These are phyloP conservation scores for Eucalyptus camaldulensis DNA, from an alignment of 345 rosid genomes.

Conservation along the genomic window DNA sequence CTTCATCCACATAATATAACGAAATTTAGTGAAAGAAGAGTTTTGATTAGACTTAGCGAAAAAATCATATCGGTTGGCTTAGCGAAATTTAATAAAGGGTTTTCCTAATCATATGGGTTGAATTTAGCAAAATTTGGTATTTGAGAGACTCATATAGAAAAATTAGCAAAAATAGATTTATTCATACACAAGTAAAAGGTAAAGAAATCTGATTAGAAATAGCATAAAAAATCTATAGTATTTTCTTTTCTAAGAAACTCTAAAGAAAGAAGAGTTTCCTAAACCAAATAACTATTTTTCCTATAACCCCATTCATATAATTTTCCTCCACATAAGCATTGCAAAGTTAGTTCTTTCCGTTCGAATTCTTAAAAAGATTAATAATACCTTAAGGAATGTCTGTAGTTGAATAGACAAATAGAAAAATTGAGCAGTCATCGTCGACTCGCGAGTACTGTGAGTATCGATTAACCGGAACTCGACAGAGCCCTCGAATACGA, in stretches of 20 bases:
- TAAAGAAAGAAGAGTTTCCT: neutral
- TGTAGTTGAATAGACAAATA: rapidly evolving
- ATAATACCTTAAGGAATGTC: rapidly evolving
- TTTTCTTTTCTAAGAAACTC: neutral
- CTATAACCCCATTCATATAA: neutral
- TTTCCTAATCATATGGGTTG: neutral
- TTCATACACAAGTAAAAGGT: neutral
- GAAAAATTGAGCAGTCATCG: rapidly evolving
- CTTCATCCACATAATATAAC: neutral
- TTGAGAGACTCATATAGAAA: neutral
- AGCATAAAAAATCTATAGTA: neutral
- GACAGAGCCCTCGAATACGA: neutral
- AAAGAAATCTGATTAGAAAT: neutral
- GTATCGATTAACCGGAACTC: neutral
- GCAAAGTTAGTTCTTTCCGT: neutral
- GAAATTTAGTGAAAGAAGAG: no score
- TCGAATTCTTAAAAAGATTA: neutral
- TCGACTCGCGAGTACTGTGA: rapidly evolving
- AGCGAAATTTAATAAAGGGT: no score
- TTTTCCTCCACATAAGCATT: neutral
- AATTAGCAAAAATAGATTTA: neutral
- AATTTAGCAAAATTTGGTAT: neutral
- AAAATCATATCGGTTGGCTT: no score
- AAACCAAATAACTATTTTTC: neutral
- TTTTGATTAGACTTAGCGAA: no score